phyloP scores from a whole-genome alignment of 1,139 yeast genomes.

The Kurtzmaniella quercitrusa region DNA sequence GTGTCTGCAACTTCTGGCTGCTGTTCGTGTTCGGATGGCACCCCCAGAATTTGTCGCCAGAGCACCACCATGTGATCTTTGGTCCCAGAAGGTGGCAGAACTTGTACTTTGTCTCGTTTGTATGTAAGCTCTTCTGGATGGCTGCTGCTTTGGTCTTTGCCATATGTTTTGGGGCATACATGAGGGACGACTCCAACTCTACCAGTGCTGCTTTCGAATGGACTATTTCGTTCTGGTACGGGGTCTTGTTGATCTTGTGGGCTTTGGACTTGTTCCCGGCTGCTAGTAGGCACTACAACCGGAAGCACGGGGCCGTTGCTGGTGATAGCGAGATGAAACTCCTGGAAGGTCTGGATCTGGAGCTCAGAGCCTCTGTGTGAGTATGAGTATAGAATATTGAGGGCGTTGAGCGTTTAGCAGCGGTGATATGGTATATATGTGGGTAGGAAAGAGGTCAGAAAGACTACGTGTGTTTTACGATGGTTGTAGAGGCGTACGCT shows the following conservation, averaged over 20 bases:
- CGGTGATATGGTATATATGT: neutral
- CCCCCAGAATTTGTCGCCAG: constrained; percentile 33
- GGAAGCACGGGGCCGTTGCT: constrained; percentile 1
- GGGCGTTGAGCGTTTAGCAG: neutral
- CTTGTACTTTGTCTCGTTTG: constrained; percentile 47
- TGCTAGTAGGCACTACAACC: constrained; percentile 31
- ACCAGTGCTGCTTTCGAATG: constrained; percentile 72
- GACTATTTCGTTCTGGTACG: constrained; percentile 80
- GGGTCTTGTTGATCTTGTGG: constrained; percentile 61
- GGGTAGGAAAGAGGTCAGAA: too few species aligned
- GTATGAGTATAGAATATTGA: neutral
- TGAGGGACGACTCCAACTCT: constrained; percentile 31
- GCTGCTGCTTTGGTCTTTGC: constrained; percentile 67
- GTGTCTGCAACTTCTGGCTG: constrained; percentile 56
- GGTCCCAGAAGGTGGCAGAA: constrained; percentile 35
- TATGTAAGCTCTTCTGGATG: constrained; percentile 62
- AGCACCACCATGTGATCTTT: constrained; percentile 38
- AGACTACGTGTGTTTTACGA: too few species aligned
- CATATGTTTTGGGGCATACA: constrained; percentile 55
- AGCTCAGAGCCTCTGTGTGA: neutral
- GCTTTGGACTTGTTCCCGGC: constrained; percentile 70
- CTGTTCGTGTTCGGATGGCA: constrained; percentile 59
- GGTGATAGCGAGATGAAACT: neutral
- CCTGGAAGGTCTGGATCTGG: neutral
- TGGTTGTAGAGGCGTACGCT: too few species aligned